Conservation (phyloP, 2,329 filamentous ascomycete species). For the Arthrocladium fulminans region DNA sequence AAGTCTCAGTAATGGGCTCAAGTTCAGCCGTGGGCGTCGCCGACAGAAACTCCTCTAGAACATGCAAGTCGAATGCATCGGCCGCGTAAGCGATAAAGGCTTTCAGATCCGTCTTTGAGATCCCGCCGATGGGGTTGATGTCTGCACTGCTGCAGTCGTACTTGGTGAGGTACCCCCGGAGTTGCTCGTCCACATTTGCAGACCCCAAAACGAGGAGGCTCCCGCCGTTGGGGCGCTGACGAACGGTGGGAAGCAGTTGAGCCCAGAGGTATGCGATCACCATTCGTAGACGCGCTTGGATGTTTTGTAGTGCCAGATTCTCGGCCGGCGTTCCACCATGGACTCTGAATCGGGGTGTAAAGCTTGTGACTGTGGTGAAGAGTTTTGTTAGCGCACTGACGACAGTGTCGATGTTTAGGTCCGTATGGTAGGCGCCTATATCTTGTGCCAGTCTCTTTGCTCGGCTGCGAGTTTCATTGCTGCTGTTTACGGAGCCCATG, state of each 20-base stretch:
- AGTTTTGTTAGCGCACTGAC: constrained; percentile 49
- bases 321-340: constrained; percentile 55
- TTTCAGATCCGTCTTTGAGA: constrained; percentile 61
- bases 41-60: constrained; percentile 57
- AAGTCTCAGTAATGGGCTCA: constrained; percentile 56
- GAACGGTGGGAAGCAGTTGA: constrained; percentile 52
- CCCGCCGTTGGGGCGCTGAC: constrained; percentile 48
- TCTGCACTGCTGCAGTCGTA: constrained; percentile 53
- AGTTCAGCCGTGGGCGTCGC: constrained; percentile 56
- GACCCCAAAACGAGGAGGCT: constrained; percentile 57
- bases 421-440: constrained; percentile 53
- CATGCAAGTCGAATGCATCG: constrained; percentile 52
- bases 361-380: constrained; percentile 50
- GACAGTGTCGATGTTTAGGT: constrained; percentile 60
- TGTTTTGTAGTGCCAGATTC: constrained; percentile 57
- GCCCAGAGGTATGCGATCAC: constrained; percentile 57
- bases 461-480: constrained; percentile 56
- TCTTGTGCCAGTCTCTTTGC: constrained; percentile 49
- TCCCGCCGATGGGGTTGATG: constrained; percentile 39
- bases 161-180: constrained; percentile 56
- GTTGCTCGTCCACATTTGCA: constrained; percentile 52
- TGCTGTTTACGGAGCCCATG: constrained; percentile 63
- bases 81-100: constrained; percentile 60
- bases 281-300: constrained; percentile 59
- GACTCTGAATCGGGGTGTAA: constrained; percentile 54